Evolutionary conservation across 139 green algal species (phyloP).

Genomic region (Marvania coccoides): DNA sequence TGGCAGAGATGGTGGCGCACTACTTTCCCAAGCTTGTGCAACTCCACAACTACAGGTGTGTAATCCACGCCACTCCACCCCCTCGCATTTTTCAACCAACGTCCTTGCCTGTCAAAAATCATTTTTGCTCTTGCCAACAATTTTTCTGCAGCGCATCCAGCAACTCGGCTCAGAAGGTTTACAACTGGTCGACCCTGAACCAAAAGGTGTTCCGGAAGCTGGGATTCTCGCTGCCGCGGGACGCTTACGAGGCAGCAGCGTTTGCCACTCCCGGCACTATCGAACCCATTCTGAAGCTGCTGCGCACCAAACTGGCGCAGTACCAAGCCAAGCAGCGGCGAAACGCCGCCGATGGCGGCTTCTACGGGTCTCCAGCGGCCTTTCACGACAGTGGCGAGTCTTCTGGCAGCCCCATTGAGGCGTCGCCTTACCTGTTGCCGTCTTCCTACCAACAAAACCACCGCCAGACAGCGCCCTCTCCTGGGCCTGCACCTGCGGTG

Average conservation of each 20-base stretch:
- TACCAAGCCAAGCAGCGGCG: constrained; percentile 11
- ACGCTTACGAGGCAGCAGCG: constrained; percentile 49
- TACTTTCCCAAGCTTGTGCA: constrained; percentile 83
- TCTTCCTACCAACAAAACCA: background rate
- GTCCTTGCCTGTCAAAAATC: background rate
- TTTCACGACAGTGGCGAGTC: too few species aligned
- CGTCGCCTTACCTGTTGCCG: too few species aligned
- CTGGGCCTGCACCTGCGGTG: background rate
- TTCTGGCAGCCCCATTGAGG: too few species aligned
- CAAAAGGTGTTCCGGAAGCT: constrained; percentile 73
- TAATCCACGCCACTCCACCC: background rate
- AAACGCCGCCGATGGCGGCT: background rate
- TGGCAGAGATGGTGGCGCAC: constrained; percentile 78
- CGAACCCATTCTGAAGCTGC: constrained; percentile 77
- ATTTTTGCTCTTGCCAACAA: background rate
- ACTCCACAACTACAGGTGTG: constrained; percentile 91
- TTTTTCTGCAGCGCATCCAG: constrained; percentile 57
- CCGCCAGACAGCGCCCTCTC: background rate
- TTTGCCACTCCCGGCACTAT: constrained; percentile 59
- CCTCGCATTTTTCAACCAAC: background rate
- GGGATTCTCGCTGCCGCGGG: constrained; percentile 53
- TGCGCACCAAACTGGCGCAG: constrained; percentile 52
- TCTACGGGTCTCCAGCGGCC: too few species aligned
- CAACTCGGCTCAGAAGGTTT: constrained; percentile 78
- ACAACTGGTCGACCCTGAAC: constrained; percentile 96